Percentiles rank a stretch among this genome's conserved stretches.
Conservation (phyloP, 192 early-diverging fungal species). For the Coemansia sp. region DNA sequence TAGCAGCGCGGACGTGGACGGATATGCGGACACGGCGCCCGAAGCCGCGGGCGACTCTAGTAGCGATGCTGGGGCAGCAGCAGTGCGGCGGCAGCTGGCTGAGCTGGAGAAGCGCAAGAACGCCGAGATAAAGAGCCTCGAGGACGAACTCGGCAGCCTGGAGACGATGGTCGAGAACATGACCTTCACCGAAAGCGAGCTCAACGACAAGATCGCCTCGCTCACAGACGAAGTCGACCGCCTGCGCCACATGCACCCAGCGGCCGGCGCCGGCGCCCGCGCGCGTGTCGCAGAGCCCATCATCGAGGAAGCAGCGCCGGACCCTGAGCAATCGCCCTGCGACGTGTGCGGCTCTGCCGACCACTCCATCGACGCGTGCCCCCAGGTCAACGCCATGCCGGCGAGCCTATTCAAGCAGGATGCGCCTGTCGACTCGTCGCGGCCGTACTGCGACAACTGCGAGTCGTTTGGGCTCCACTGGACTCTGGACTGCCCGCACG, state of each 20-base stretch:
- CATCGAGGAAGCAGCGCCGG: no score
- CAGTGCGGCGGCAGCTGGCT: slow-evolving; percentile 46
- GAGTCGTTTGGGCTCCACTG: slow-evolving; percentile 64
- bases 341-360: slow-evolving; percentile 63
- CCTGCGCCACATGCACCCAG: no score
- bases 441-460: slow-evolving; percentile 71
- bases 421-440: slow-evolving; percentile 12
- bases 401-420: slow-evolving; percentile 31
- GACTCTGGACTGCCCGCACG: slow-evolving; percentile 67
- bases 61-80: slow-evolving; percentile 18
- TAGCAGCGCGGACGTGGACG: slow-evolving; percentile 5
- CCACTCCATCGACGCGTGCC: slow-evolving; percentile 60
- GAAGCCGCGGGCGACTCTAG: no score
- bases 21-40: slow-evolving; percentile 26
- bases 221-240: slow-evolving; percentile 51
- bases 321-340: slow-evolving; percentile 50
- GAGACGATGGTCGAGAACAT: slow-evolving; percentile 69
- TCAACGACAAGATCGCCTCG: slow-evolving; percentile 57
- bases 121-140: slow-evolving; percentile 52
- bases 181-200: slow-evolving; percentile 65
- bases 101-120: slow-evolving; percentile 58
- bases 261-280: no score
- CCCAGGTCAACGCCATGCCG: slow-evolving; percentile 6
- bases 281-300: no score
- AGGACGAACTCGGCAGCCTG: slow-evolving; percentile 60